Evolutionary conservation across 2,329 filamentous ascomycete species (phyloP).

Genomic region (Cladobotryum mycophilum): DNA sequence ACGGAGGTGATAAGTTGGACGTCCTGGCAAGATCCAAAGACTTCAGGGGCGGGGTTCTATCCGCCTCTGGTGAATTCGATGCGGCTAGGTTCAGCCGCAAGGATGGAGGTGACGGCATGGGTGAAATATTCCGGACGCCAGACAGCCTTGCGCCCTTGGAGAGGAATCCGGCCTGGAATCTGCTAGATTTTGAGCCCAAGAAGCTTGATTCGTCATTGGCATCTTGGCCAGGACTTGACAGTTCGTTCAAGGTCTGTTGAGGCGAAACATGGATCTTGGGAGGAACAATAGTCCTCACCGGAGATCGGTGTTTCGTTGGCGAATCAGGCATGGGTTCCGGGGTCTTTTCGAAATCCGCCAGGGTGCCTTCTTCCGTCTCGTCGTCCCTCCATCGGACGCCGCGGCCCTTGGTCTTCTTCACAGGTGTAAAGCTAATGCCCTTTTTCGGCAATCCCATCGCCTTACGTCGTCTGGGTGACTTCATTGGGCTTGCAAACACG

Average conservation of each 20-base stretch:
- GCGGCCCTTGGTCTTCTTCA: slow-evolving; percentile 69
- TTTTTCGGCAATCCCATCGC: slow-evolving; percentile 54
- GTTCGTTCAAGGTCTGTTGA: slow-evolving; percentile 29
- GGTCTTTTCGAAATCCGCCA: slow-evolving; percentile 89
- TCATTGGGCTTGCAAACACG: slow-evolving; percentile 48
- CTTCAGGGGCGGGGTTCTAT: slow-evolving; percentile 39
- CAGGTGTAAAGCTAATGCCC: slow-evolving; percentile 72
- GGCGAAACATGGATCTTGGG: slow-evolving; percentile 12
- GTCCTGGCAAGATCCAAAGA: slow-evolving; percentile 44
- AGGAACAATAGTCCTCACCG: slow-evolving; percentile 27
- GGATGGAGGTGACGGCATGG: slow-evolving; percentile 49
- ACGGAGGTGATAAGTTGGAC: slow-evolving; percentile 45
- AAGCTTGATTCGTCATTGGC: slow-evolving; percentile 36
- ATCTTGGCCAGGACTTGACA: slow-evolving; percentile 54
- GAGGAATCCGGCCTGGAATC: slow-evolving; percentile 86
- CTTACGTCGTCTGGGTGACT: slow-evolving; percentile 76
- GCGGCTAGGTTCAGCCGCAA: slow-evolving; percentile 52
- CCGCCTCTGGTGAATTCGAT: slow-evolving; percentile 32
- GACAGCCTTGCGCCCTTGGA: slow-evolving; percentile 46
- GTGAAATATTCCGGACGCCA: slow-evolving; percentile 49
- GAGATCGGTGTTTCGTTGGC: slow-evolving; percentile 41
- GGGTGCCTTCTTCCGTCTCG: slow-evolving; percentile 68
- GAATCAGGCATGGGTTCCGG: slow-evolving; percentile 59
- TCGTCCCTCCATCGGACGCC: slow-evolving; percentile 92
- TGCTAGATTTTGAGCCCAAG: slow-evolving; percentile 51